Percentiles rank a stretch among this genome's conserved stretches.
Evolutionary conservation across 768 basidiomycete genomes (phyloP).

Genomic region (Pleurotus tuber-regium): DNA sequence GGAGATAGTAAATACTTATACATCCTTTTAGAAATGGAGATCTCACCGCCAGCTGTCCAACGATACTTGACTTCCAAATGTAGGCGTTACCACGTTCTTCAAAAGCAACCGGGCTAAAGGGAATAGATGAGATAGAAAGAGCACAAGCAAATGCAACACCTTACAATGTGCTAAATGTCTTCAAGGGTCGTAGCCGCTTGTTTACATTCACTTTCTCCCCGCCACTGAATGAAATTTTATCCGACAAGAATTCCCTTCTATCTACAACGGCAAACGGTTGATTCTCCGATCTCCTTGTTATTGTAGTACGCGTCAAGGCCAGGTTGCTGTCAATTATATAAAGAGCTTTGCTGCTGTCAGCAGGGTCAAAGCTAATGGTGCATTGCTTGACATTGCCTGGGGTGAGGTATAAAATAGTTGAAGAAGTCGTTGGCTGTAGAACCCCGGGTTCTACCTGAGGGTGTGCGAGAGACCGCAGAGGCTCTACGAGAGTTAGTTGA

Average conservation of each 20-base stretch:
- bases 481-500: constrained; percentile 15
- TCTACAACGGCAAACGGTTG: constrained; percentile 18
- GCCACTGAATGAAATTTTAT: constrained; percentile 21
- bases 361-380: background rate
- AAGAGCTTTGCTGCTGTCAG: background rate
- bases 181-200: constrained; percentile 21
- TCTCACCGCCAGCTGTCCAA: constrained; percentile 20
- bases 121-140: background rate
- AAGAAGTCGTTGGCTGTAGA: background rate
- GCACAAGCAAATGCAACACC: constrained; percentile 13
- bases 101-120: constrained; percentile 22
- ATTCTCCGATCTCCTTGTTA: constrained; percentile 5
- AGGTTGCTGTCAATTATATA: constrained; percentile 9
- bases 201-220: constrained; percentile 17
- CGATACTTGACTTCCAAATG: constrained; percentile 19
- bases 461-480: constrained; percentile 8
- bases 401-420: constrained; percentile 4
- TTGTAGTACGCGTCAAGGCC: background rate
- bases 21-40: no score
- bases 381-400: constrained; percentile 16
- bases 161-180: constrained; percentile 18
- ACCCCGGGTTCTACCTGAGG: constrained; percentile 6
- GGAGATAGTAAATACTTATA: no score
- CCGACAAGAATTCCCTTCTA: constrained; percentile 19
- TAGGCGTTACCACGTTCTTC: constrained; percentile 18